Evolutionary conservation across 2,329 filamentous ascomycete species (phyloP), one percentile per base, ranked within the genome.

Genomic region (Fusarium tuaranense): DNA sequence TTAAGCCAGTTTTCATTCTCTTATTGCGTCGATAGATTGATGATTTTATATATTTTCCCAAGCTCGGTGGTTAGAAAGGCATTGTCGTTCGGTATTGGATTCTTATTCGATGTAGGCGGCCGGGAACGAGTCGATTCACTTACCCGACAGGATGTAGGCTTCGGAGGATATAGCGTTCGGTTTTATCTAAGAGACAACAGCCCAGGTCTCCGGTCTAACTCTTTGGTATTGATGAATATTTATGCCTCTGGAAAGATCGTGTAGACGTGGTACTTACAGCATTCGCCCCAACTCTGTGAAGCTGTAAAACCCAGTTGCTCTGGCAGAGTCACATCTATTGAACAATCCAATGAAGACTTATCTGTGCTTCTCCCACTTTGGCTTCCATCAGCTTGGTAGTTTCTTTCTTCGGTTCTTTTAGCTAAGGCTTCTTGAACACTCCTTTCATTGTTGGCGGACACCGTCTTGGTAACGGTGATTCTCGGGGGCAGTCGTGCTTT

Each of bases 181-280:
- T n/a, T 18, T 7, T n/a, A 10, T 13, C 25, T 2, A 53, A 30
- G 10, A 30, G 9, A 2, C 5, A 6, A n/a, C 4, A 30, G 1
- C 18, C 3, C 7, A 22, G n/a, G 25, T 4, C 22, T 1, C 5
- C 5, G 10, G 3, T n/a, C 16, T 53, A n/a, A n/a, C 2, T 7
- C 10, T 7, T n/a, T 30, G 9, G 48, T 53, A 12, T 30, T 30
- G 9, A 7, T 0, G 32, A 30, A 7, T 1, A 2, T 30, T n/a
- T 30, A 13, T 30, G 16, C 6, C 1, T 0, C 18, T 3, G 0
- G 10, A 30, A 30, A 3, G 2, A 2, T 13, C 10, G 12, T 13
- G 16, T 53, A 6, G 4, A 2, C 5, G 16, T 30, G 2, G 9
- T 30, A 13, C 25, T 30, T 10, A n/a, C 10, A 13, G 3, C 5